Evolutionary conservation across 768 basidiomycete genomes (phyloP).

Genomic region (Auricularia auricula-judae): DNA sequence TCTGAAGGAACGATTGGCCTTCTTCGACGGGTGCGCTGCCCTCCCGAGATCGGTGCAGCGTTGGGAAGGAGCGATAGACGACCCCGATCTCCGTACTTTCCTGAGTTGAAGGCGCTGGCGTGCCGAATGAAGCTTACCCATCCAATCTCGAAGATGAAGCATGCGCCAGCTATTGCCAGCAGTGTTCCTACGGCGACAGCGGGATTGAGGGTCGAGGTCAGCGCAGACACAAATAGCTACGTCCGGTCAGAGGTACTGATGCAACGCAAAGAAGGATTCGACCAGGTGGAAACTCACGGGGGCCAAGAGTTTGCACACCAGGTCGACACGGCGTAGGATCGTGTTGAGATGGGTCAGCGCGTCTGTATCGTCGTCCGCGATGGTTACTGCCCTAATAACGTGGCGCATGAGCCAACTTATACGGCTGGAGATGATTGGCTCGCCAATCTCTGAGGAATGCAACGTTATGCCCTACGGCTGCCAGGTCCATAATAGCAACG

Average conservation of each 20-base stretch:
- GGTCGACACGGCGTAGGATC: slow-evolving; percentile 24
- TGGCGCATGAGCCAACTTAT: not conserved
- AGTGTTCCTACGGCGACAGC: slow-evolving; percentile 24
- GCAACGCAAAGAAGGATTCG: not conserved
- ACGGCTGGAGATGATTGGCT: not conserved
- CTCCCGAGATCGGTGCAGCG: slow-evolving; percentile 10
- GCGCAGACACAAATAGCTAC: slow-evolving; percentile 33
- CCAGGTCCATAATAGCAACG: slow-evolving; percentile 27
- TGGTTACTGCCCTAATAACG: slow-evolving; percentile 20
- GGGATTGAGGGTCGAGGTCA: slow-evolving; percentile 27
- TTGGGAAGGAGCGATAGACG: slow-evolving; percentile 28
- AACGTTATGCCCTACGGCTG: slow-evolving; percentile 31
- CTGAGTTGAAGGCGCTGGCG: too few relatives aligned
- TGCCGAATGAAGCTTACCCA: slow-evolving; percentile 11
- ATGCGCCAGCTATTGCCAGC: slow-evolving; percentile 22
- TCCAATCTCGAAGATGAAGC: slow-evolving; percentile 30
- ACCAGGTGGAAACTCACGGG: slow-evolving; percentile 14
- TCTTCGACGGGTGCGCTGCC: slow-evolving; percentile 5
- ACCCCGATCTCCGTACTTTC: slow-evolving; percentile 17
- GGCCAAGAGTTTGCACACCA: slow-evolving; percentile 37
- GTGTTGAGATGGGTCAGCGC: slow-evolving; percentile 34
- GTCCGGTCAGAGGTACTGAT: not conserved
- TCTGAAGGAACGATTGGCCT: slow-evolving; percentile 3
- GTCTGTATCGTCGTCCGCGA: slow-evolving; percentile 23
- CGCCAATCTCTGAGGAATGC: slow-evolving; percentile 41